Conservation (phyloP, 495 filamentous ascomycete genomes). For the Penicillium macrosclerotiorum region DNA sequence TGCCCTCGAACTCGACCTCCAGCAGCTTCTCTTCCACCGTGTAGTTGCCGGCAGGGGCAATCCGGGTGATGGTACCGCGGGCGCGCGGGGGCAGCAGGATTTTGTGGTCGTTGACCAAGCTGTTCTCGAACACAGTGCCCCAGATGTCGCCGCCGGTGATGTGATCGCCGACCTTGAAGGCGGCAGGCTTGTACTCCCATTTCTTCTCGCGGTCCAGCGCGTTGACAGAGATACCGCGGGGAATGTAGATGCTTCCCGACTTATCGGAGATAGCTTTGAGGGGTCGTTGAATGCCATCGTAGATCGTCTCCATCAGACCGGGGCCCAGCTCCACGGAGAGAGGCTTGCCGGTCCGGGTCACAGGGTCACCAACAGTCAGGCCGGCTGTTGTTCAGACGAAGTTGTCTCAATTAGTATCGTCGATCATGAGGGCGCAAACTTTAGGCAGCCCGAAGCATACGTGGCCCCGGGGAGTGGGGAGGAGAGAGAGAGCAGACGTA, state of each 20-base stretch:
- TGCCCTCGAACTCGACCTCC: conserved; percentile 95
- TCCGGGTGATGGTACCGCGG: conserved; percentile 84
- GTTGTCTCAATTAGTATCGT: conserved; percentile 14
- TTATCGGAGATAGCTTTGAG: conserved; percentile 76
- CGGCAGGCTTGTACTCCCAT: conserved; percentile 89
- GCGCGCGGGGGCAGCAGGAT: conserved; percentile 92
- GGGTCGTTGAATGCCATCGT: conserved; percentile 97
- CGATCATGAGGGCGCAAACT: not conserved
- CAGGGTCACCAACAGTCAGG: conserved; percentile 94
- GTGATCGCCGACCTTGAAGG: conserved; percentile 90
- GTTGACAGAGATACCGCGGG: conserved; percentile 87
- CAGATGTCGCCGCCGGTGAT: conserved; percentile 95
- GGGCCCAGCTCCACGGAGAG: conserved; percentile 96
- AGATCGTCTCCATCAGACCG: conserved; percentile 98
- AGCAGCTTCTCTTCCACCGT: conserved; percentile 93
- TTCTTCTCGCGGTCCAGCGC: conserved; percentile 83
- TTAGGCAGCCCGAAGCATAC: conserved; percentile 5
- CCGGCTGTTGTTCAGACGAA: conserved; percentile 58
- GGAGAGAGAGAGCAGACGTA: conserved; percentile 37
- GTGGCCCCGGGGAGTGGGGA: conserved; percentile 3
- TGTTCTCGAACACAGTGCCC: conserved; percentile 94
- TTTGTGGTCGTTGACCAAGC: conserved; percentile 89
- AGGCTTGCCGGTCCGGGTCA: conserved; percentile 85
- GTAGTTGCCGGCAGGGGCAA: conserved; percentile 85
- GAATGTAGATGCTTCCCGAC: conserved; percentile 90